Percentiles rank a stretch among this genome's conserved stretches.
Conservation (phyloP, 805 yeast species). For the Isabelozyma heimii region DNA sequence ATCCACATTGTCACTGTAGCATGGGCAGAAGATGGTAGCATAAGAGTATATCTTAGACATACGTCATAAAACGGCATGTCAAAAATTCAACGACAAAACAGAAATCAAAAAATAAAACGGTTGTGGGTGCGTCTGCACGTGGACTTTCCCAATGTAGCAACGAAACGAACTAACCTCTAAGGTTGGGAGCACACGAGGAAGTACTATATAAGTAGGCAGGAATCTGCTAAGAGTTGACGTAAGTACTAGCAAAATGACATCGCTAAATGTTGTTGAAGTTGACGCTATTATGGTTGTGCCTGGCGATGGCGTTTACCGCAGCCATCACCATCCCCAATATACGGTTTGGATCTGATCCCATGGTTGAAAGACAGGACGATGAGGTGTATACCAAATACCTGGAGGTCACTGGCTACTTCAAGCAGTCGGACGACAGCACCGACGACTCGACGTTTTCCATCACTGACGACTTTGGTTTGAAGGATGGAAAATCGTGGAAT, state of each 20-base stretch:
- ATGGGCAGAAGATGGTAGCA: constrained; percentile 17
- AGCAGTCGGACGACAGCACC: constrained; percentile 13
- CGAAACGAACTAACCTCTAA: background rate
- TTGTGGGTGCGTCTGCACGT: background rate
- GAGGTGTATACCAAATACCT: constrained; percentile 3
- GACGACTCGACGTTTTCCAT: constrained; percentile 11
- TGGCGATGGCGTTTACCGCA: background rate
- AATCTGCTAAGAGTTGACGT: background rate
- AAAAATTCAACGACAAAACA: too few species aligned
- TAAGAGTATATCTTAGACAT: constrained; percentile 25
- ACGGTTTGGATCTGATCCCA: background rate
- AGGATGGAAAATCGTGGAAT: constrained; percentile 17
- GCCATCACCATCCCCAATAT: background rate
- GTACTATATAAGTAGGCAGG: background rate
- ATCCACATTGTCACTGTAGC: background rate
- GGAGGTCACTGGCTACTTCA: constrained; percentile 14
- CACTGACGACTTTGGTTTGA: constrained; percentile 20
- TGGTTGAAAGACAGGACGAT: background rate
- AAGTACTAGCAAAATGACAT: too few species aligned
- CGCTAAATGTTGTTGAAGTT: too few species aligned
- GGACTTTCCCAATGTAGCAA: background rate
- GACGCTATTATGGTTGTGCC: background rate
- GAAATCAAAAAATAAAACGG: background rate
- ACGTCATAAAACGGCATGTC: too few species aligned
- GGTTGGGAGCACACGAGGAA: background rate